Percentiles rank a stretch among this genome's conserved stretches.
These are phyloP conservation scores for Candida oleophila DNA, from an alignment of 805 yeast species.

Conservation along the genomic window DNA sequence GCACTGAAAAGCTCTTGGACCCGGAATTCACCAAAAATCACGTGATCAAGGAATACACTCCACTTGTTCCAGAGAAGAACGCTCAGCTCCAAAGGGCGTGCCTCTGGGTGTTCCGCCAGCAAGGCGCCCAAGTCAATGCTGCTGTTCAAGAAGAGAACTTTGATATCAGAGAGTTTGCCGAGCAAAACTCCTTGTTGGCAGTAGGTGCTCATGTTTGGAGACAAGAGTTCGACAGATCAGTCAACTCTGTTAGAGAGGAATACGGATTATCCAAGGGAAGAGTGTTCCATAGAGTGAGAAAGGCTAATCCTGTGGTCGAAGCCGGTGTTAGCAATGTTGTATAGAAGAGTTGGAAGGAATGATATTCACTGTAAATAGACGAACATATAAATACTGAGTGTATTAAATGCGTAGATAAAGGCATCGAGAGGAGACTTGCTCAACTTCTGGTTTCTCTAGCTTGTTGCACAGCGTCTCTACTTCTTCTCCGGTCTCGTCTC, in stretches of 20 bases:
- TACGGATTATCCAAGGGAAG: conserved; percentile 76
- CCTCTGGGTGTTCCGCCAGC: conserved; percentile 88
- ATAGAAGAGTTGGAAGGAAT: not conserved
- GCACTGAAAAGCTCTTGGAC: conserved; percentile 37
- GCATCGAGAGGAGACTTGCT: not conserved
- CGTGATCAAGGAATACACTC: conserved; percentile 57
- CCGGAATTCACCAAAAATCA: conserved; percentile 27
- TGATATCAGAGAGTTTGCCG: conserved; percentile 69
- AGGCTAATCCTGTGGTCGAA: conserved; percentile 19
- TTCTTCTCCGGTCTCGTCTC: too few relatives aligned
- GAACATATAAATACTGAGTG: not conserved
- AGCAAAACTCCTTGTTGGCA: conserved; percentile 56
- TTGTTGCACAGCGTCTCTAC: not conserved
- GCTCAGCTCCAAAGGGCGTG: conserved; percentile 78
- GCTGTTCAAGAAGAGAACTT: conserved; percentile 49
- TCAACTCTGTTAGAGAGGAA: conserved; percentile 61
- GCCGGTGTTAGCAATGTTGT: not conserved
- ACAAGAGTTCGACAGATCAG: conserved; percentile 75
- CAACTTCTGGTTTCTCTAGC: not conserved
- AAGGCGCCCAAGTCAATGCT: conserved; percentile 14
- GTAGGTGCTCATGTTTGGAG: conserved; percentile 95
- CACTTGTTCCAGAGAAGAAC: conserved; percentile 90
- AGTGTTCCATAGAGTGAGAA: conserved; percentile 67
- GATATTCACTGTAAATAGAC: not conserved
- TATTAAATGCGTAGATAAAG: not conserved